Base-by-base conservation (phyloP, 495 filamentous ascomycete species). In the Aspergillus asperescens region DNA sequence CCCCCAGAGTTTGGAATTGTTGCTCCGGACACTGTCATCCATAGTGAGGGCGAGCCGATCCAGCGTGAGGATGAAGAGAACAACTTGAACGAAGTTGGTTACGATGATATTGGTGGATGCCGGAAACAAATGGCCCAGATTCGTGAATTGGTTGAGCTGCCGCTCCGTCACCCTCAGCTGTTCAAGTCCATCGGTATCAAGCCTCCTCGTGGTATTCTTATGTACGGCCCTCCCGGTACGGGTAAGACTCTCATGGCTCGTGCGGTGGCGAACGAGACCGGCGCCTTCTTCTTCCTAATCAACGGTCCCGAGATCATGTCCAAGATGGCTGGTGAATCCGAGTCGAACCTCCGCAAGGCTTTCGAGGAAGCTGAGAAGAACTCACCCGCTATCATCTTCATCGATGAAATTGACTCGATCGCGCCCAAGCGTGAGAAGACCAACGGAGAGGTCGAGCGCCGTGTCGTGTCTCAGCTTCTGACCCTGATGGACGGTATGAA, bases 131-230 rank as follows among this genome's bases (percentile, higher is more conserved):
- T 98, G 93, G 93, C 93, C 52, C 93, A 98, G 77, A 94, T 97
- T 58, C 88, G 93, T 67, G 93, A 98, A 72, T 80, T 98, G 79
- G 93, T 98, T 54, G 93, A 98, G 79, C 77, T 98, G 62, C 93
- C 93, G 47, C 80, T 98, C 12, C 83, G 93, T 57, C 93, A 98
- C 70, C 93, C 93, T 48, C 93, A 96, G 67, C 87, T 98, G 19
- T 98, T 98, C 88, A 96, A 96, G 80, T 96, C 92, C 35, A 97
- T 98, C 61, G 93, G 93, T 84, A 96, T 98, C 76, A 98, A 98
- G 81, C 94, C 93, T 31, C 93, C 93, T 35, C 92, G 93, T 62
- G 92, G 92, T 85, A 95, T 98, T 60, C 83, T 98, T 58, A 89
- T 98, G 75, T 98, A 88, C 74, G 92, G 92, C 44, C 92, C 92